Percentiles rank a stretch among this genome's conserved stretches.
These are phyloP conservation scores for Eimeria acervulina DNA, from an alignment of 169 alveolate genomes.

Conservation along the genomic window DNA sequence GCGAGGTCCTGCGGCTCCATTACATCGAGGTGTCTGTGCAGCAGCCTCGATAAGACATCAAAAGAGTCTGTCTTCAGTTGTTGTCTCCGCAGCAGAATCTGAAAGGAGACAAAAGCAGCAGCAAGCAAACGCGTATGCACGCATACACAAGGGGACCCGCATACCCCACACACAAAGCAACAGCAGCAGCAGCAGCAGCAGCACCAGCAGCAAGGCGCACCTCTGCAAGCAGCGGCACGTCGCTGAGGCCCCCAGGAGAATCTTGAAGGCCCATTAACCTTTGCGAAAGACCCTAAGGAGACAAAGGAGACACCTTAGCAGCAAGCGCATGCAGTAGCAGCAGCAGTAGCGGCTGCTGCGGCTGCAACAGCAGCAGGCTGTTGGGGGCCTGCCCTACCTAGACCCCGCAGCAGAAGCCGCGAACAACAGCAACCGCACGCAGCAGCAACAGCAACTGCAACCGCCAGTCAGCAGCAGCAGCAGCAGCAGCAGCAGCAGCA, in stretches of 20 bases:
- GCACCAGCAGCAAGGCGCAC: not conserved
- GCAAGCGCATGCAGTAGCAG: conserved; percentile 40
- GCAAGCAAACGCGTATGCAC: not conserved
- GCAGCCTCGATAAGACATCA: conserved; percentile 86
- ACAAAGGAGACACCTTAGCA: conserved; percentile 11
- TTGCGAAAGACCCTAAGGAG: conserved; percentile 26
- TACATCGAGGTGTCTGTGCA: conserved; percentile 86
- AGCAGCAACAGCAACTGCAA: too few relatives aligned
- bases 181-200: not conserved
- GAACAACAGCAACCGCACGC: too few relatives aligned
- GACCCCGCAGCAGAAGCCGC: too few relatives aligned
- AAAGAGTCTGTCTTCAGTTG: conserved; percentile 49
- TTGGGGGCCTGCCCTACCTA: too few relatives aligned
- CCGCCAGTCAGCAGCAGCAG: conserved; percentile 25
- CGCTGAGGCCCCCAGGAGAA: conserved; percentile 23
- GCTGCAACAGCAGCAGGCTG: not conserved
- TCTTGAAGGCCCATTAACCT: not conserved
- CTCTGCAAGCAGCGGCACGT: conserved; percentile 59
- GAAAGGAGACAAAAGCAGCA: not conserved
- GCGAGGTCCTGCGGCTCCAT: conserved; percentile 91
- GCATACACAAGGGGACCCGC: not conserved
- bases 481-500: not conserved
- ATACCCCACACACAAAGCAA: not conserved
- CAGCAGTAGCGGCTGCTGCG: not conserved
- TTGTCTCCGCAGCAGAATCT: conserved; percentile 11